These are phyloP conservation scores for Pseudozyma flocculosa DNA, from an alignment of 1,284 basidiomycete species.

Conservation along the genomic window DNA sequence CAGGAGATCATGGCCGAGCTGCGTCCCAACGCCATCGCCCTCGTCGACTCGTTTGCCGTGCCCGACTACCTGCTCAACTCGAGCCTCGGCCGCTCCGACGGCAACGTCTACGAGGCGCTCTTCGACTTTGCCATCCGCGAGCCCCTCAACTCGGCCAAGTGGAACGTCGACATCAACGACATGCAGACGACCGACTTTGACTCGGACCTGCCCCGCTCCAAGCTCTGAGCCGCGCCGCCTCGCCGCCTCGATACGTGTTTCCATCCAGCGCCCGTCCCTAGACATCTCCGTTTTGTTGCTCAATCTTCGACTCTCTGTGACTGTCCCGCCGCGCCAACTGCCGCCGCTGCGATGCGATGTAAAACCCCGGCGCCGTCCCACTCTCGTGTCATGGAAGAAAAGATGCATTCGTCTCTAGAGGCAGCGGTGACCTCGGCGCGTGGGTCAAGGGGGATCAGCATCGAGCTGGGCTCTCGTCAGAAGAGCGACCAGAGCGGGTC, in stretches of 20 bases:
- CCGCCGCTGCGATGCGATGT: no score
- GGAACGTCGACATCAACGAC: slow-evolving; percentile 56
- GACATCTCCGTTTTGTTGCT: no score
- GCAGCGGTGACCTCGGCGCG: no score
- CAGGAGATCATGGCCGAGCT: slow-evolving; percentile 57
- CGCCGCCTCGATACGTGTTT: no score
- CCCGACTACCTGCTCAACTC: slow-evolving; percentile 59
- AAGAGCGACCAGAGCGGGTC: slow-evolving; percentile 37
- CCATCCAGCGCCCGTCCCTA: no score
- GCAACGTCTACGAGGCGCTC: slow-evolving; percentile 55
- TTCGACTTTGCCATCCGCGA: slow-evolving; percentile 52
- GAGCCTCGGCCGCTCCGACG: slow-evolving; percentile 57
- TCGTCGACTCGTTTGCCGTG: slow-evolving; percentile 55
- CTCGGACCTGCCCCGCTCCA: slow-evolving; percentile 32
- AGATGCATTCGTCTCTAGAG: no score
- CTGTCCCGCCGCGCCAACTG: no score
- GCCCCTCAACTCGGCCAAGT: slow-evolving; percentile 48
- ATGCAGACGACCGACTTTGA: slow-evolving; percentile 44
- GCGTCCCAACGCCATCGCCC: slow-evolving; percentile 55
- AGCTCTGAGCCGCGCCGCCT: slow-evolving; percentile 14
- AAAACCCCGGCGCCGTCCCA: no score
- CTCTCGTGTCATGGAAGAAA: no score
- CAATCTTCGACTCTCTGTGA: no score
- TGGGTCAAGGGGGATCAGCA: no score
- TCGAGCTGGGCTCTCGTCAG: no score